Base-by-base conservation (phyloP, 352 stramenopile genomes). In the Phytophthora pini region DNA sequence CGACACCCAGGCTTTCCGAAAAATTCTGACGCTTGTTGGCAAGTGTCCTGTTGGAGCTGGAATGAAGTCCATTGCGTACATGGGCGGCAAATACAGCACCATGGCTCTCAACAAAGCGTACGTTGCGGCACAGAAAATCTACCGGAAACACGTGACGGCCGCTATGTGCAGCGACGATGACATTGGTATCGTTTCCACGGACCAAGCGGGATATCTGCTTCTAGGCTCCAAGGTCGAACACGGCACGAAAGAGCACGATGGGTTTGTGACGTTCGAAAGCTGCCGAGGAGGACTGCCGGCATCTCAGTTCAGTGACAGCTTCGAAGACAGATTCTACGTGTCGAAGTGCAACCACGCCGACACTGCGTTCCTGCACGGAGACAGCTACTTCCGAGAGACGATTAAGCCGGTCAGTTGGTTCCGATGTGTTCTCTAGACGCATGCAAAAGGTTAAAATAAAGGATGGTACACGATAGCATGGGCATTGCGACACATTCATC, bases 371-470 rank as follows among this genome's bases (percentile, higher is more conserved):
- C 72, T 70, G 26, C 71, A 87, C 56, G 80, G 79, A 26, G 71
- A 89, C 59, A 73, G 68, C 12, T 69, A 65, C 38, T 76, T 81
- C 20, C 49, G 64, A 15, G 56, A 76, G 1, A 40, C 74, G n/a
- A 71, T 82, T 53, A 87, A 84, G 52, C 80, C 80, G 0, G 53
- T 86, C 8, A 83, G 80, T 39, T 92, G 82, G 82, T 87, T 92
- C 27, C 57, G 86, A 54, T 89, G 82, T 40, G 39, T 83, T 41
- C 69, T 90, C 3, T 87, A 81, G 45, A 17, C 5, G 22, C 8
- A 8, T 46, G 17, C n/a, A 27, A 46, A 11, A 5, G 8, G 17
- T 17, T 41, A 41, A 41, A 17, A 41, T n/a, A 17, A 32, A 32
- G 7, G 29, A 8, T 32, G 29, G 5, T 32, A 32, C 3, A 31